Evolutionary conservation across 2,329 filamentous ascomycete genomes (phyloP).

Genomic region (Cladophialophora carrionii): DNA sequence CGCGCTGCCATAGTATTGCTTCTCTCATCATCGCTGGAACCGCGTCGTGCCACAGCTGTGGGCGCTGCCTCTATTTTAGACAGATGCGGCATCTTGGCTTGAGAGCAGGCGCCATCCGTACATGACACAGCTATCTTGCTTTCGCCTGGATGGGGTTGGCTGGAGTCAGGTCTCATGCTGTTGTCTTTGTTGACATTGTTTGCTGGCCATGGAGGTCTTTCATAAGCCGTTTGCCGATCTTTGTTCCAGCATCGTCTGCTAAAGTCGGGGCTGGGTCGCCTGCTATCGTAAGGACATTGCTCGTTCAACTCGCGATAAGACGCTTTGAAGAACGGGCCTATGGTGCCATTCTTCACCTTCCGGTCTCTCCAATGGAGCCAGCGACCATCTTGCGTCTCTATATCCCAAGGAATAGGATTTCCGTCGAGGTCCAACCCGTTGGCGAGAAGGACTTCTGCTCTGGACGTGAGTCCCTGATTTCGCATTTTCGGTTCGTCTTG

Average conservation of each 20-base stretch:
- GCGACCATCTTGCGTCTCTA: constrained; percentile 33
- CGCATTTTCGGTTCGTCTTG: constrained; percentile 4
- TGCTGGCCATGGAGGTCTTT: constrained; percentile 30
- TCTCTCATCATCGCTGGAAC: neutral
- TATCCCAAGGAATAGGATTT: constrained; percentile 33
- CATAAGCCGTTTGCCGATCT: neutral
- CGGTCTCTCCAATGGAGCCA: constrained; percentile 36
- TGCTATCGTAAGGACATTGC: constrained; percentile 31
- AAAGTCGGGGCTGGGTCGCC: constrained; percentile 27
- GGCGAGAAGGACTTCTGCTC: constrained; percentile 17
- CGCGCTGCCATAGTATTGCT: neutral
- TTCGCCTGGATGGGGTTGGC: neutral
- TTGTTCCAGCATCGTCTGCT: constrained; percentile 14
- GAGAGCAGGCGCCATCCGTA: neutral
- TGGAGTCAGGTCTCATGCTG: neutral
- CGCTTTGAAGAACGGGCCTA: constrained; percentile 4
- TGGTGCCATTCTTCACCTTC: constrained; percentile 25
- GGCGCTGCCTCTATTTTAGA: neutral
- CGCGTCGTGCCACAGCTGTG: neutral
- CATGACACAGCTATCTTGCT: neutral
- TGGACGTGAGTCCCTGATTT: constrained; percentile 11
- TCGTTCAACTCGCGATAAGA: constrained; percentile 25
- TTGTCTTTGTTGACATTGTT: neutral
- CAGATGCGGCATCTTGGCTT: neutral
- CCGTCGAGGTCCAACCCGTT: constrained; percentile 28